These are phyloP conservation scores for Trametes maxima DNA, from an alignment of 768 basidiomycete genomes.

Conservation along the genomic window DNA sequence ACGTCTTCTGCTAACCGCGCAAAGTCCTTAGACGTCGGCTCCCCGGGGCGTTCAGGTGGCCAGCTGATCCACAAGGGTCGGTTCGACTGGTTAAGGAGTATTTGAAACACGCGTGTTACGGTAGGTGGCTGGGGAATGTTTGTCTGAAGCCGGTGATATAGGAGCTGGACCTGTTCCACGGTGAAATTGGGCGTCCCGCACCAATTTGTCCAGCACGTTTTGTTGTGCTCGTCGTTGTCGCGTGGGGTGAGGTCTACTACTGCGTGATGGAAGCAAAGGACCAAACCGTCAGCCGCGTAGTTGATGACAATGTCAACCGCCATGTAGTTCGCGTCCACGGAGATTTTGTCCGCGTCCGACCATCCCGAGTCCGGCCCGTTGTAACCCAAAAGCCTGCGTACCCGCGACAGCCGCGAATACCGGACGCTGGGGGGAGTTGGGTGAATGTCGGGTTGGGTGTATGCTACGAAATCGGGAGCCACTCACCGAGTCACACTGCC, in stretches of 20 bases:
- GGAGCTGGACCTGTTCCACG: slow-evolving; percentile 55
- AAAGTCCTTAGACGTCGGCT: slow-evolving; percentile 42
- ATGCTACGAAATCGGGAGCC: slow-evolving; percentile 23
- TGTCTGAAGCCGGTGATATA: slow-evolving; percentile 59
- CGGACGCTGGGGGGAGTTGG: slow-evolving; percentile 56
- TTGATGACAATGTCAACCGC: slow-evolving; percentile 89
- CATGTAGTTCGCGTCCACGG: slow-evolving; percentile 76
- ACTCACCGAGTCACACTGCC: slow-evolving; percentile 79
- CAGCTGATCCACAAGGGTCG: slow-evolving; percentile 69
- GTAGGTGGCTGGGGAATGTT: slow-evolving; percentile 53
- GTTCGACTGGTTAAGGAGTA: slow-evolving; percentile 62
- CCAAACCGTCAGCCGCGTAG: slow-evolving; percentile 84
- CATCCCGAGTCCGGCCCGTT: slow-evolving; percentile 55
- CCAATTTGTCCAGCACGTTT: slow-evolving; percentile 86
- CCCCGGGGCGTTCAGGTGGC: slow-evolving; percentile 51
- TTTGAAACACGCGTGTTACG: slow-evolving; percentile 75
- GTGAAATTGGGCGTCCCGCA: slow-evolving; percentile 75
- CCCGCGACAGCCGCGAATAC: slow-evolving; percentile 73
- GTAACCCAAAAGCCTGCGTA: slow-evolving; percentile 75
- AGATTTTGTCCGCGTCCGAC: slow-evolving; percentile 68
- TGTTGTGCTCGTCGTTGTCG: slow-evolving; percentile 76
- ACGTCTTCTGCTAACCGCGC: slow-evolving; percentile 69
- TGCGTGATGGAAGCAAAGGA: slow-evolving; percentile 88
- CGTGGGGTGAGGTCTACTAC: slow-evolving; percentile 67
- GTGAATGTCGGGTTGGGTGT: slow-evolving; percentile 25